Evolutionary conservation across 2,329 filamentous ascomycete species (phyloP), one percentile per base, ranked within the genome.

Genomic region (Penicillium olsonii): DNA sequence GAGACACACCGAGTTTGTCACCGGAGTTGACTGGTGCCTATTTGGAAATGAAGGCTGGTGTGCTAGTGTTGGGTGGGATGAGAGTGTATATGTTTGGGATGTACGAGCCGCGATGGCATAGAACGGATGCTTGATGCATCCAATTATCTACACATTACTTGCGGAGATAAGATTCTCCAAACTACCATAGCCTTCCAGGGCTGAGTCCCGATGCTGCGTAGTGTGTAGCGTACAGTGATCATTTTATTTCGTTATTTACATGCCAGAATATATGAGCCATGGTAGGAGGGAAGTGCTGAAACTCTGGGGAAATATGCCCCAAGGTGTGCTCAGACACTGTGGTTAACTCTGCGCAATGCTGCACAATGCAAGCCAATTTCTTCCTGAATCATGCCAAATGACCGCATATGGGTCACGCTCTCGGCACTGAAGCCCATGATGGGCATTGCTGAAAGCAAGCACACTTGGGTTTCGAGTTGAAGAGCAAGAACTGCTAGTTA

Each of bases 21-120:
- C 91, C 3, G 94, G 94, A 7, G 88, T 97, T 0, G 94, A 99
- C 69, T 99, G 95, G 94, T 99, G 94, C 73, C 72, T 99, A 37
- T 99, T 99, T 70, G 94, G 94, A 4, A 87, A 84, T 19, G 92
- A 95, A 56, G 94, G 94, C 5, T 99, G 94, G 94, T 92, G 92
- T 59, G 92, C 94, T 2, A 95, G 89, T 55, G 89, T 88, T 2
- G 92, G 90, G 1, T 99, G 94, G 94, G 94, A 99, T 64, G 91
- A 96, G 75, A 82, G 85, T 61, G 81, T 99, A 10, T 76, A 95
- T 62, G 83, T 99, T 5, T 99, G 92, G 92, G 94, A 99, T 75
- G 88, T 92, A 33, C 85, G 84, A 60, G 78, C 79, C 11, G 71
- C 83, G 39, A 87, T 88, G 82, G 56, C 58, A 41, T 66, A 56